phyloP scores from a whole-genome alignment of 1,284 basidiomycete species.

The Phlebopus sp. region DNA sequence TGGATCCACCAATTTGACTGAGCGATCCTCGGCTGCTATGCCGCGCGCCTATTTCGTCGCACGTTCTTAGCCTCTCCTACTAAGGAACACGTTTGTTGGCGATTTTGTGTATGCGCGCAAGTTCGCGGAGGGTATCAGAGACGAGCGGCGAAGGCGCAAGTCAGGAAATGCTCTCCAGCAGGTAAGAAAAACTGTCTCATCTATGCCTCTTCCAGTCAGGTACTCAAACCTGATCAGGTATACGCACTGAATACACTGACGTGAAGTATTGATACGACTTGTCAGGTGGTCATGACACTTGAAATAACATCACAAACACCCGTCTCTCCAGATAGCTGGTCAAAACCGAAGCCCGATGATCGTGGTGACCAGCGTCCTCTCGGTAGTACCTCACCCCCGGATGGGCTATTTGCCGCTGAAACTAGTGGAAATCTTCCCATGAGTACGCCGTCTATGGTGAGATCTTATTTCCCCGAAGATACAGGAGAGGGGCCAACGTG shows the following conservation, averaged over 20 bases:
- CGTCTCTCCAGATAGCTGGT: conserved; percentile 24
- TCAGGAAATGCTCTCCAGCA: conserved; percentile 22
- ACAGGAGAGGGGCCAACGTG: too few relatives aligned
- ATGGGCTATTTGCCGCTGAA: conserved; percentile 25
- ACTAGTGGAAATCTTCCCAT: conserved; percentile 15
- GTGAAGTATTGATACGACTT: neutral
- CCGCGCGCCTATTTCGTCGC: conserved; percentile 26
- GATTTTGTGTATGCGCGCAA: conserved; percentile 19
- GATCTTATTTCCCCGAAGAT: too few relatives aligned
- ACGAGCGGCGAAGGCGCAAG: conserved; percentile 29
- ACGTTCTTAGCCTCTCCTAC: conserved; percentile 1
- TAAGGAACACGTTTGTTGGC: neutral
- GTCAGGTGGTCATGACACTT: conserved; percentile 7
- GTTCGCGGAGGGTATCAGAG: conserved; percentile 27
- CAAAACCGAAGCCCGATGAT: conserved; percentile 17
- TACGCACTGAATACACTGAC: neutral
- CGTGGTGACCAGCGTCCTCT: conserved; percentile 17
- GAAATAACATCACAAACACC: too few relatives aligned
- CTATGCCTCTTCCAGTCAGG: conserved; percentile 9
- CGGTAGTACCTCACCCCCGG: conserved; percentile 12
- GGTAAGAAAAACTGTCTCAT: conserved; percentile 16
- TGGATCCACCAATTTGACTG: too few relatives aligned
- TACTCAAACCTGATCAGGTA: conserved; percentile 26
- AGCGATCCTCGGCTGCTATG: conserved; percentile 7
- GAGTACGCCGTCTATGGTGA: conserved; percentile 19